These are phyloP conservation scores for Luzula sylvatica DNA, from an alignment of 176 grass and related monocot species.

Conservation along the genomic window DNA sequence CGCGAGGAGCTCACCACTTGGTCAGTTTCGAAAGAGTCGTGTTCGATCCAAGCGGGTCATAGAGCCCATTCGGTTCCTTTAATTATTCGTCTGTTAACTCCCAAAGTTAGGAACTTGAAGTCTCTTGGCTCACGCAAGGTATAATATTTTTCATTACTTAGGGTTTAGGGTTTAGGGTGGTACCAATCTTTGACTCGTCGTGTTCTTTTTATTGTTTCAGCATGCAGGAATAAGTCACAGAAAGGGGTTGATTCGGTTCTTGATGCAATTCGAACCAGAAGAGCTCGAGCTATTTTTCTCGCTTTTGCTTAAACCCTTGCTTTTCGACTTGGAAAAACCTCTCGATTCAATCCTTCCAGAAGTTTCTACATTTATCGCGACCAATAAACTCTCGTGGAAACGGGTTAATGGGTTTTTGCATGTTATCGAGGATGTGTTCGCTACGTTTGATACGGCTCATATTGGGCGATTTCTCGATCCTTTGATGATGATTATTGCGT, in stretches of 20 bases:
- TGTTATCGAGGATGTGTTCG: constrained; percentile 69
- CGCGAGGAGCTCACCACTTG: constrained; percentile 90
- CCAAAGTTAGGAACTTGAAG: constrained; percentile 79
- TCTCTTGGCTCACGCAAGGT: constrained; percentile 88
- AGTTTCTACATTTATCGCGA: constrained; percentile 33
- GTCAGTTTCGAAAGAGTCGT: constrained; percentile 64
- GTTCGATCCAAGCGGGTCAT: constrained; percentile 58
- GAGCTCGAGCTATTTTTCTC: constrained; percentile 87
- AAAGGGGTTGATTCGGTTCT: constrained; percentile 80
- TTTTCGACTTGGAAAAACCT: constrained; percentile 35
- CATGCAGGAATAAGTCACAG: constrained; percentile 67
- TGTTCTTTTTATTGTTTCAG: constrained; percentile 32
- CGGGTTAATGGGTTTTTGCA: constrained; percentile 74
- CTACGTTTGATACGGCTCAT: constrained; percentile 63
- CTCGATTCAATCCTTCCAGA: constrained; percentile 26
- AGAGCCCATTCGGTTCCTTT: constrained; percentile 60
- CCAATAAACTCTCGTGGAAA: constrained; percentile 62
- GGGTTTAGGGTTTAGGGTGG: not conserved
- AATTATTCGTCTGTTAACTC: constrained; percentile 66
- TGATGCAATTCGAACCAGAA: constrained; percentile 65
- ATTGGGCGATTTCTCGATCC: constrained; percentile 57
- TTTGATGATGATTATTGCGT: constrained; percentile 66
- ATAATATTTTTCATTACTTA: constrained; percentile 21
- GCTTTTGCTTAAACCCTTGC: constrained; percentile 59
- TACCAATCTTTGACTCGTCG: not conserved